A percentile compares a stretch with the other conserved stretches of the same genome.
These are phyloP conservation scores for Corylus avellana DNA, from an alignment of 306 rosid species.

Conservation along the genomic window DNA sequence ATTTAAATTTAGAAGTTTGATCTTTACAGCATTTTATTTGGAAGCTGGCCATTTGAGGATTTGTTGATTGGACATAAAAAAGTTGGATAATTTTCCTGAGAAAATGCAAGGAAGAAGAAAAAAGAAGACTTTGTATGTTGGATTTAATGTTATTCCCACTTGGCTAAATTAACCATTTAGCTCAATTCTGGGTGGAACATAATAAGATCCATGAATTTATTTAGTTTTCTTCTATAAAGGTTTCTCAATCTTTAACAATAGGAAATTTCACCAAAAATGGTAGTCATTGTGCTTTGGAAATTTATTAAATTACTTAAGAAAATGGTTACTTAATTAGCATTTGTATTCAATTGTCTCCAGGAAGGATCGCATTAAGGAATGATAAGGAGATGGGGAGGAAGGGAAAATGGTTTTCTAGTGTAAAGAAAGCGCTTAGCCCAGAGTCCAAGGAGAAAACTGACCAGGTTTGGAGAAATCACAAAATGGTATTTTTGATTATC, in stretches of 20 bases:
- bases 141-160: conserved; percentile 14
- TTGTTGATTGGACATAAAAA: conserved; percentile 21
- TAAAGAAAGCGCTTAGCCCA: conserved; percentile 97
- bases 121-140: conserved; percentile 7
- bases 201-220: conserved; percentile 21
- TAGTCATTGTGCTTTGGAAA: not conserved
- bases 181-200: conserved; percentile 8
- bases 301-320: not conserved
- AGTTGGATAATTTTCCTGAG: conserved; percentile 5
- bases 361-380: conserved; percentile 61
- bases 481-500: not conserved
- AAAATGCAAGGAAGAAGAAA: conserved; percentile 11
- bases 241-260: not conserved
- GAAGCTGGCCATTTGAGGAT: conserved; percentile 7
- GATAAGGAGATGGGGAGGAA: conserved; percentile 90
- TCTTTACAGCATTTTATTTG: conserved; percentile 19
- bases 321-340: conserved; percentile 12
- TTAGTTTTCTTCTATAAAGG: not conserved
- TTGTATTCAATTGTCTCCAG: conserved; percentile 15
- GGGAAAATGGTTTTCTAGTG: conserved; percentile 90
- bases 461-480: conserved; percentile 47
- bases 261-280: not conserved
- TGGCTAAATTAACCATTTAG: conserved; percentile 8
- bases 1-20: not conserved
- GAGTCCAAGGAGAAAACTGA: conserved; percentile 71